Evolutionary conservation across 1,284 basidiomycete genomes (phyloP).

Genomic region (Pyrrhoderma lamaoense): DNA sequence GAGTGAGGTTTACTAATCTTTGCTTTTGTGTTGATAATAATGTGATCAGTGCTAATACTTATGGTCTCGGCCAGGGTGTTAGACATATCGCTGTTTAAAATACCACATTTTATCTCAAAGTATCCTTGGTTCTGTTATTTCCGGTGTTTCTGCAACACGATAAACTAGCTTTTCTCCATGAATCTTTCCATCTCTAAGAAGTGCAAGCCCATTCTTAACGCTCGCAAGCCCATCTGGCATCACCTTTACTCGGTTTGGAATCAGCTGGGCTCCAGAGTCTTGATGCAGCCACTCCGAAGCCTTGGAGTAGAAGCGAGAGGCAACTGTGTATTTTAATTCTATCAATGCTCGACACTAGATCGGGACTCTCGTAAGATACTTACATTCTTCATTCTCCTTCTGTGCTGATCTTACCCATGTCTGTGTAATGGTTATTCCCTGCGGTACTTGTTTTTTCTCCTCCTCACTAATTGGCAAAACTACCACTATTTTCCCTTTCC

Average conservation of each 20-base stretch:
- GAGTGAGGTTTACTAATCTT: too few relatives aligned
- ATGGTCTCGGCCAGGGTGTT: too few relatives aligned
- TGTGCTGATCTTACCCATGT: conserved; percentile 8
- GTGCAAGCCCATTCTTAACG: conserved; percentile 24
- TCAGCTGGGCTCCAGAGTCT: background rate
- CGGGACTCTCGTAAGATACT: background rate
- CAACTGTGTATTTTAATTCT: background rate
- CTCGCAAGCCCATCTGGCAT: conserved; percentile 25
- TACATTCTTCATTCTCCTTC: background rate
- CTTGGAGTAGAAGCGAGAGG: conserved; percentile 9
- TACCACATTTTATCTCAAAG: too few relatives aligned
- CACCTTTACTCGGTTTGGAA: conserved; percentile 22
- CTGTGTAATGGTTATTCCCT: background rate
- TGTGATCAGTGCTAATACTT: too few relatives aligned
- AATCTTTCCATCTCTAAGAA: conserved; percentile 22
- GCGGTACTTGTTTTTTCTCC: conserved; percentile 4
- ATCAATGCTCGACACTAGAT: background rate
- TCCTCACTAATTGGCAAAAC: background rate
- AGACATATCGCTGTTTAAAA: too few relatives aligned
- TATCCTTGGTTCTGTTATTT: too few relatives aligned
- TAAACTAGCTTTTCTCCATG: conserved; percentile 30
- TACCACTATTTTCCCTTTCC: conserved; percentile 9
- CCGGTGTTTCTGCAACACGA: conserved; percentile 23
- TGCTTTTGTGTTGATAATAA: too few relatives aligned
- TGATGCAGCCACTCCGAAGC: background rate